Conservation (phyloP, 2,329 filamentous ascomycete species). For the Colletotrichum falcatum region DNA sequence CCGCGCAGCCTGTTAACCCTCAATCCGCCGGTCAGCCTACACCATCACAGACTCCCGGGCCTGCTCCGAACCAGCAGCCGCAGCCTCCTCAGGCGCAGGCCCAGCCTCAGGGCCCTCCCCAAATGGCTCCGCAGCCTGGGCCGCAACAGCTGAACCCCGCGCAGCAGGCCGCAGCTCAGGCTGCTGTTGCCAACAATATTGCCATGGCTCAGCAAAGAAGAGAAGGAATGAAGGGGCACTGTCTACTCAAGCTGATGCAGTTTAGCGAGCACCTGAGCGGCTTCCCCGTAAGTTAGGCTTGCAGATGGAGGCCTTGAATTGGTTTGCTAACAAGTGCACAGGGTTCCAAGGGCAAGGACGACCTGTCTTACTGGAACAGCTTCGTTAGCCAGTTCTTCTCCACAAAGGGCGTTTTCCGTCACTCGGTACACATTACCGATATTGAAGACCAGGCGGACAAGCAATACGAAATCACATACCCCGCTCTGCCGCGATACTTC, state of each 20-base stretch:
- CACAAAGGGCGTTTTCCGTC: conserved; percentile 78
- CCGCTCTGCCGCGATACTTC: conserved; percentile 89
- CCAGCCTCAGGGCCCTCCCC: conserved; percentile 46
- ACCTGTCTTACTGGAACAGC: conserved; percentile 80
- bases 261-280: conserved; percentile 73
- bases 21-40: conserved; percentile 42
- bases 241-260: conserved; percentile 69
- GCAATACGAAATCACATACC: conserved; percentile 86
- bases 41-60: conserved; percentile 41
- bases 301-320: background rate
- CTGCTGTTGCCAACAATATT: conserved; percentile 51
- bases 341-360: conserved; percentile 71
- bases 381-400: conserved; percentile 90
- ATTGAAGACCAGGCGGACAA: conserved; percentile 73
- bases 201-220: conserved; percentile 57
- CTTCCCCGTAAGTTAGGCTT: conserved; percentile 60
- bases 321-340: conserved; percentile 45
- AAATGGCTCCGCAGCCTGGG: conserved; percentile 52
- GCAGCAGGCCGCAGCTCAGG: conserved; percentile 41
- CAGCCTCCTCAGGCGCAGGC: conserved; percentile 50
- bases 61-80: conserved; percentile 41
- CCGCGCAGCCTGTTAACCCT: conserved; percentile 40
- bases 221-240: conserved; percentile 67
- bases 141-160: conserved; percentile 45
- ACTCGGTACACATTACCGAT: conserved; percentile 71